These are phyloP conservation scores for Paramecium tetraurelia DNA, from an alignment of 73 alveolate genomes.

Conservation along the genomic window DNA sequence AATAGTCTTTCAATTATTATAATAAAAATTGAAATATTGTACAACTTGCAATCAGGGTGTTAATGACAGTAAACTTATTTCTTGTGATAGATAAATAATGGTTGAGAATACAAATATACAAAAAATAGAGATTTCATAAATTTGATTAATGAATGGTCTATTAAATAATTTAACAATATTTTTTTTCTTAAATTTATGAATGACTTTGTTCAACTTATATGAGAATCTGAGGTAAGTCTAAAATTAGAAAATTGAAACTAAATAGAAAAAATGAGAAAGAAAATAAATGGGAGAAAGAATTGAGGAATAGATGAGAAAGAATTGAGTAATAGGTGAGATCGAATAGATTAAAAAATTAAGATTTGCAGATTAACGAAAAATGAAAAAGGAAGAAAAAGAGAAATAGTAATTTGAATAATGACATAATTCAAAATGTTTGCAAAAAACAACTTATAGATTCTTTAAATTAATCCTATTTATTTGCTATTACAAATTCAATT, in stretches of 20 bases:
- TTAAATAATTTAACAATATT: too few relatives aligned
- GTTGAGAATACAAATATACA: neutral
- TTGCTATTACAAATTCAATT: conserved; percentile 20
- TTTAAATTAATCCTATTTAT: neutral
- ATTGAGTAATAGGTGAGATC: too few relatives aligned
- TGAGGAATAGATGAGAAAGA: neutral
- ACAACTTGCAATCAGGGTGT: neutral
- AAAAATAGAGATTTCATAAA: neutral
- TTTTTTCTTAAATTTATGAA: too few relatives aligned
- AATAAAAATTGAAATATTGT: neutral
- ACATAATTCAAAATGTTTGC: neutral
- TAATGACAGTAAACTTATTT: neutral
- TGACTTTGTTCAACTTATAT: too few relatives aligned
- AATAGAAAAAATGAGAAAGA: too few relatives aligned
- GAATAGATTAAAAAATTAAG: neutral
- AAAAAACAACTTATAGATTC: neutral
- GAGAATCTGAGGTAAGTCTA: too few relatives aligned
- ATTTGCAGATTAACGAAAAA: neutral
- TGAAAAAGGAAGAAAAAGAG: neutral
- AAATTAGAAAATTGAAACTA: too few relatives aligned
- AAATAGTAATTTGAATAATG: neutral
- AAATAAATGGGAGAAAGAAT: neutral
- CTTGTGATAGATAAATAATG: neutral
- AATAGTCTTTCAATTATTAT: neutral
- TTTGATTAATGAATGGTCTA: neutral